Conservation (phyloP, 2,329 filamentous ascomycete genomes). For the Claviceps africana region DNA sequence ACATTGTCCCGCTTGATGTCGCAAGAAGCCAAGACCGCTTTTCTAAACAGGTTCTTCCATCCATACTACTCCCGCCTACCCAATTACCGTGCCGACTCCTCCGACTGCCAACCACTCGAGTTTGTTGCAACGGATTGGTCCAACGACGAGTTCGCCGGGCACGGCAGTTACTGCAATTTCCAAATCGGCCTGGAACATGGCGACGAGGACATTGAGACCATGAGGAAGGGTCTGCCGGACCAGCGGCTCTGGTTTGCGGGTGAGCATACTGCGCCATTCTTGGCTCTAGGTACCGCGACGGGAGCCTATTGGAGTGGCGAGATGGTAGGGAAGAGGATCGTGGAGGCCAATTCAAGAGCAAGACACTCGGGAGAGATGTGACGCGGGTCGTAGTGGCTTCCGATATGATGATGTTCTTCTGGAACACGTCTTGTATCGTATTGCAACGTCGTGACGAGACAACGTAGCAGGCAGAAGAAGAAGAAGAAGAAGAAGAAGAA, state of each 20-base stretch:
- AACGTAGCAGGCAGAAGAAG: neutral
- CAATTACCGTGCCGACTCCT: conserved; percentile 39
- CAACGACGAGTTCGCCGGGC: conserved; percentile 63
- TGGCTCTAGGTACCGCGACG: conserved; percentile 75
- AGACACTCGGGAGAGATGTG: neutral
- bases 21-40: conserved; percentile 33
- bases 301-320: conserved; percentile 91
- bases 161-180: conserved; percentile 77
- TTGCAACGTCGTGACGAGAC: neutral
- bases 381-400: neutral
- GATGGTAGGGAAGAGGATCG: conserved; percentile 53
- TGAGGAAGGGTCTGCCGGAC: conserved; percentile 49
- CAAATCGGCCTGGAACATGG: conserved; percentile 58
- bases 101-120: conserved; percentile 46
- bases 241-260: conserved; percentile 73
- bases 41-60: conserved; percentile 52
- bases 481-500: too few species aligned
- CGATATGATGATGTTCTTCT: neutral
- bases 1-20: conserved; percentile 26
- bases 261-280: conserved; percentile 82
- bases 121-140: conserved; percentile 66
- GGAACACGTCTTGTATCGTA: too few species aligned
- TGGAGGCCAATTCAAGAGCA: conserved; percentile 33
- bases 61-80: conserved; percentile 70
- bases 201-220: conserved; percentile 54